A percentile compares a stretch with the other conserved stretches of the same genome.
Conservation (phyloP, 371 early-diverging fungal species). For the Smittium culicis region DNA sequence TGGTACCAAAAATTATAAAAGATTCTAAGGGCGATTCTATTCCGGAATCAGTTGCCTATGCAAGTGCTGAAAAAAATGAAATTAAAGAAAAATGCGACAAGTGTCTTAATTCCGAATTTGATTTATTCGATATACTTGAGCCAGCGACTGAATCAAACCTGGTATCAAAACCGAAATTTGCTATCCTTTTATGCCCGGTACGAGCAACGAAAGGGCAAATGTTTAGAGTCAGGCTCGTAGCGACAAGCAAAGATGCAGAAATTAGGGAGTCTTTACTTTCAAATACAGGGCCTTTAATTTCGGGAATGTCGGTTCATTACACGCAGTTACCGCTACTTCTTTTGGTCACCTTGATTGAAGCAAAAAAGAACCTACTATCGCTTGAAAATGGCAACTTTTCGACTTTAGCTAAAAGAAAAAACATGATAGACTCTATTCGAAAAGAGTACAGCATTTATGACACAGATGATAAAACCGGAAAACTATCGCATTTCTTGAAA, state of each 20-base stretch:
- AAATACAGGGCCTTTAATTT: constrained; percentile 10
- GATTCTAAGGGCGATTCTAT: not conserved
- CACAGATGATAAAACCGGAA: not conserved
- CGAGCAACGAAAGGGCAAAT: constrained; percentile 1
- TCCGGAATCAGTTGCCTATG: not conserved
- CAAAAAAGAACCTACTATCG: constrained; percentile 7
- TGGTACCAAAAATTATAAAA: no score
- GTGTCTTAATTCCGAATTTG: constrained; percentile 1
- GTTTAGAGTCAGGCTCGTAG: constrained; percentile 5
- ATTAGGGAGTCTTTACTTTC: constrained; percentile 6
- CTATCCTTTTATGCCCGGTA: constrained; percentile 4
- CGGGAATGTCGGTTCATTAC: constrained; percentile 5
- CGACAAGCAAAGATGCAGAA: not conserved
- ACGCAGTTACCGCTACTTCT: constrained; percentile 5
- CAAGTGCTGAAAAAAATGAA: not conserved
- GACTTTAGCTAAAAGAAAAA: not conserved
- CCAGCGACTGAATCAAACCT: not conserved
- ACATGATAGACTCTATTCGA: not conserved
- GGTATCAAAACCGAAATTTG: constrained; percentile 1
- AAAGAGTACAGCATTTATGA: not conserved
- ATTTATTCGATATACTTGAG: constrained; percentile 9
- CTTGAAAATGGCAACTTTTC: constrained; percentile 3
- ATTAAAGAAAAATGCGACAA: not conserved
- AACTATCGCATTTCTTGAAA: not conserved
- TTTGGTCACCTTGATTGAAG: not conserved